Evolutionary conservation across 2,329 filamentous ascomycete genomes (phyloP).

Genomic region (Claviceps paspali): DNA sequence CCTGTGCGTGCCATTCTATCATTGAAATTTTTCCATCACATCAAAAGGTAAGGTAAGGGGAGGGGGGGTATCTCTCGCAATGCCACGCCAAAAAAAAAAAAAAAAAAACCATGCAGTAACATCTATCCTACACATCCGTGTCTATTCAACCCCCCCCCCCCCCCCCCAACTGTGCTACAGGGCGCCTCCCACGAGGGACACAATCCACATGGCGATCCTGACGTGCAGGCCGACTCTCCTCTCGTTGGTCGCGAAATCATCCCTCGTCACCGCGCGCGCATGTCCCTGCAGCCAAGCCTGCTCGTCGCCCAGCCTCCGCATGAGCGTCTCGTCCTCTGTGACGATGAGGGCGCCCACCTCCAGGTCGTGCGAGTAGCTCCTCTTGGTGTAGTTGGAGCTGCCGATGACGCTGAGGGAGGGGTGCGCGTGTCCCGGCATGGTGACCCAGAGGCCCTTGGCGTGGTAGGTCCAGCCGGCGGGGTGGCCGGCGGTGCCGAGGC

Average conservation of each 20-base stretch:
- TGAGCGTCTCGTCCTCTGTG: slow-evolving; percentile 59
- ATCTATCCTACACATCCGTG: too few species aligned
- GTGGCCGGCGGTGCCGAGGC: slow-evolving; percentile 62
- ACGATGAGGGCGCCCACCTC: slow-evolving; percentile 81
- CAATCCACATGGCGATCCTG: slow-evolving; percentile 84
- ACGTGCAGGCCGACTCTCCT: slow-evolving; percentile 76
- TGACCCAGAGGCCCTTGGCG: slow-evolving; percentile 89
- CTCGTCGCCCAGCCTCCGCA: slow-evolving; percentile 61
- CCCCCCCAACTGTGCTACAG: too few species aligned
- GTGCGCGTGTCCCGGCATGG: slow-evolving; percentile 46
- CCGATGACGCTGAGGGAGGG: slow-evolving; percentile 75
- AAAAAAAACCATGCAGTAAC: too few species aligned
- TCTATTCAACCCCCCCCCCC: too few species aligned
- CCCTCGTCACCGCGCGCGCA: slow-evolving; percentile 50
- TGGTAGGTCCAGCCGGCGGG: slow-evolving; percentile 93
- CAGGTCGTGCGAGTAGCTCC: slow-evolving; percentile 82
- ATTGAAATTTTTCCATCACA: too few species aligned
- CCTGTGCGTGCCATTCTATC: too few species aligned
- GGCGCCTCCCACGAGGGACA: slow-evolving; percentile 72
- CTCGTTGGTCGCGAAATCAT: slow-evolving; percentile 70
- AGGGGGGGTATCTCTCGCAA: too few species aligned
- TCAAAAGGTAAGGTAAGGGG: too few species aligned
- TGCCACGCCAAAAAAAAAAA: too few species aligned
- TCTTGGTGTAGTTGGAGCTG: slow-evolving; percentile 88
- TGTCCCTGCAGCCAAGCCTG: slow-evolving; percentile 66